phyloP scores from a whole-genome alignment of 1,139 yeast genomes.

The Casaregolazyma lundiana region DNA sequence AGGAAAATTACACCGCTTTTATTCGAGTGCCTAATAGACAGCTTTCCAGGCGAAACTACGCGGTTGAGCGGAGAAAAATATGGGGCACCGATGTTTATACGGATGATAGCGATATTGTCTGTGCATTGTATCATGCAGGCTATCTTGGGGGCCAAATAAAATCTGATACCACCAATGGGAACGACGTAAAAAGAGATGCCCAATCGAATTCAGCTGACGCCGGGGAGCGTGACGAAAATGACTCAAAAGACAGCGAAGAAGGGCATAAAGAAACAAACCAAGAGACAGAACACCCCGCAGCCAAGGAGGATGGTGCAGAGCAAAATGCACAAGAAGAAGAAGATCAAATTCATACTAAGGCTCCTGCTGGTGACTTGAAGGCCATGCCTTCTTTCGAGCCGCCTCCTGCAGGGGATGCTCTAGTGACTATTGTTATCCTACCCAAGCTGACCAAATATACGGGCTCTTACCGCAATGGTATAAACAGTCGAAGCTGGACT shows the following conservation, averaged over 20 bases:
- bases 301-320: constrained; percentile 2
- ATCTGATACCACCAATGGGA: background rate
- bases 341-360: background rate
- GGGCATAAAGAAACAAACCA: background rate
- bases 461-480: constrained; percentile 62
- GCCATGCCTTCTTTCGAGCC: background rate
- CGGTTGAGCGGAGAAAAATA: constrained; percentile 49
- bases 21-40: constrained; percentile 51
- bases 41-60: constrained; percentile 33
- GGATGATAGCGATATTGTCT: constrained; percentile 83
- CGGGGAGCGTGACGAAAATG: too few relatives aligned
- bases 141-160: constrained; percentile 41
- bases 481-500: constrained; percentile 72
- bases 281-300: constrained; percentile 5
- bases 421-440: constrained; percentile 64
- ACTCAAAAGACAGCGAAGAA: constrained; percentile 1
- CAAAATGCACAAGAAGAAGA: constrained; percentile 5
- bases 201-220: constrained; percentile 1
- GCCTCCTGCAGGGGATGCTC: constrained; percentile 44
- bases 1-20: constrained; percentile 58
- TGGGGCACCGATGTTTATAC: constrained; percentile 96
- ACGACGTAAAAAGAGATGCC: too few relatives aligned
- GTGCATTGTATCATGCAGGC: constrained; percentile 73
- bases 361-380: background rate
- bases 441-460: constrained; percentile 61